phyloP scores from a whole-genome alignment of 345 rosid genomes.

The Dimocarpus longan region DNA sequence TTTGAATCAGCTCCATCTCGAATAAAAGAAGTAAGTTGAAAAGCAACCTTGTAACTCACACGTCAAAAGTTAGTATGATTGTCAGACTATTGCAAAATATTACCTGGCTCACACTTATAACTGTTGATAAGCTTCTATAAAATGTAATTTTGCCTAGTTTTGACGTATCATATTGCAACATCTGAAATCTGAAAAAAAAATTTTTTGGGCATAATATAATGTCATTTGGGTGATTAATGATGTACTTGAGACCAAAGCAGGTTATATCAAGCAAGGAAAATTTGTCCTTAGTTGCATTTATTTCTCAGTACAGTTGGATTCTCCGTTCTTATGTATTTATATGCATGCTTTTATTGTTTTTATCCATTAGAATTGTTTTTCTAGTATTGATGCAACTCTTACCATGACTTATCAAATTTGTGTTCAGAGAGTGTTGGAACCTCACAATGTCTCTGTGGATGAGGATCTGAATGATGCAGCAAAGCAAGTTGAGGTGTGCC shows the following conservation, averaged over 20 bases:
- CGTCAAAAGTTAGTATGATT: not conserved
- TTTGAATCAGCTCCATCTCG: conserved; percentile 62
- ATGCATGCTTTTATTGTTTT: not conserved
- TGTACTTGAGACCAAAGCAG: not conserved
- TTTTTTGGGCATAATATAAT: not conserved
- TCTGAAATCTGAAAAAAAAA: not conserved
- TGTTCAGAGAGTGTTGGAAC: conserved; percentile 65
- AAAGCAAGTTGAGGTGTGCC: conserved; percentile 72
- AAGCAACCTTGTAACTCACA: not conserved
- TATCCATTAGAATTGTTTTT: not conserved
- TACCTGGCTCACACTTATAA: not conserved
- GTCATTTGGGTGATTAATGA: not conserved
- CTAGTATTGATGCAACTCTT: not conserved
- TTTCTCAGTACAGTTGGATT: not conserved
- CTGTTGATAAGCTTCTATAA: not conserved
- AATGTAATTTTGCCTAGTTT: not conserved
- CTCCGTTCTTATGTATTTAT: not conserved
- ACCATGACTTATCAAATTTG: not conserved
- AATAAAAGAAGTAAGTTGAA: conserved; percentile 71
- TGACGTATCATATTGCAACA: not conserved
- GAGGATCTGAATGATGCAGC: conserved; percentile 91
- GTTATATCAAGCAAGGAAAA: not conserved
- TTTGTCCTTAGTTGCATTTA: not conserved
- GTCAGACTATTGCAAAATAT: not conserved
- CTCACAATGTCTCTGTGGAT: conserved; percentile 79